Base-by-base conservation (phyloP, 371 early-diverging fungal genomes). In the Dinochytrium kinnereticum region DNA sequence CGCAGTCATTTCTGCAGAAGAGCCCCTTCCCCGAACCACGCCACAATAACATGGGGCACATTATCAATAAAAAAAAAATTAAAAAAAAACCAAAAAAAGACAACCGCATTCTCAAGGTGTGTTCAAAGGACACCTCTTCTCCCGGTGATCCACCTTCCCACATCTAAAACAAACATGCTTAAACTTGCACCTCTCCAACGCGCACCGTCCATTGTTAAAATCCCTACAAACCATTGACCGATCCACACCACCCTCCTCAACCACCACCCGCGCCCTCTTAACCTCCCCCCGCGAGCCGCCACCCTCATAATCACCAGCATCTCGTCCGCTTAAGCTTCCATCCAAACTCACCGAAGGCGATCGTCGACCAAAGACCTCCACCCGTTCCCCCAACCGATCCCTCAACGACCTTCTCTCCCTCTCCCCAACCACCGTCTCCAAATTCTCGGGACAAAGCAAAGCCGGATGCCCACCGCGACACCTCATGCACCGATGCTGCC, bases 161-260 rank as follows among this genome's bases (percentile, higher is more conserved):
- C 74, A 74, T 21, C 51, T 37, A 53, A 69, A 50, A 40, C 74
- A 74, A 13, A 69, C 70, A 34, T 74, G 74, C 70, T 61, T 59
- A 68, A 69, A 74, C 49, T 61, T 38, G 51, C 74, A 73, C 5
- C 61, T 36, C 30, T 65, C 64, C 51, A 69, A 26, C 17, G 68
- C 44, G 38, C 74, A 74, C 39, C 61, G 51, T 26, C 70, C 70
- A 36, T 69, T 74, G 38, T 74, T 74, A 36, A 64, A 74, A 31
- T 74, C 69, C 15, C 74, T 44, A 51, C 74, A 74, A 30, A 74
- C n/a, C n/a, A n/a, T n/a, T n/a, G n/a, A n/a, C n/a, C n/a, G n/a
- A n/a, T n/a, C n/a, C n/a, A n/a, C n/a, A n/a, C n/a, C n/a, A n/a
- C n/a, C n/a, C n/a, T n/a, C n/a, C n/a, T n/a, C n/a, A n/a, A n/a